Evolutionary conservation across 176 grass and related monocot genomes (phyloP).

Genomic region (Poa annua): DNA sequence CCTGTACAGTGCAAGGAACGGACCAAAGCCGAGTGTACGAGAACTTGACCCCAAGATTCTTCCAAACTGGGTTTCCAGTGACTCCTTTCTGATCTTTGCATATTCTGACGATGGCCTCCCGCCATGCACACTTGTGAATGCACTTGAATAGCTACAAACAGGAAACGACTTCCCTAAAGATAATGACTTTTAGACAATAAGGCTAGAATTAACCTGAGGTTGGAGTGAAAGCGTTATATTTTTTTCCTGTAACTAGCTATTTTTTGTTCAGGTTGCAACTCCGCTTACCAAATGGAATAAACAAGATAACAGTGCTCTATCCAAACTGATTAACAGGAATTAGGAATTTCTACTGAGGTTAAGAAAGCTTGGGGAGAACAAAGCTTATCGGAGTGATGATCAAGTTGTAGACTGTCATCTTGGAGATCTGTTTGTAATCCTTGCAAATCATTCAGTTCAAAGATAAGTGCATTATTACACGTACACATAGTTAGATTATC

Average conservation of each 20-base stretch:
- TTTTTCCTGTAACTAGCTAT: background rate
- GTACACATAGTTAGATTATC: background rate
- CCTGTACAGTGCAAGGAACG: slow-evolving; percentile 83
- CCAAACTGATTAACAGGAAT: background rate
- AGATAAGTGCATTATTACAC: background rate
- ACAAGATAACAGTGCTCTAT: background rate
- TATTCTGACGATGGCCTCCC: slow-evolving; percentile 85
- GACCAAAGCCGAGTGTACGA: slow-evolving; percentile 65
- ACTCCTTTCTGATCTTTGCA: slow-evolving; percentile 89
- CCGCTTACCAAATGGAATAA: background rate
- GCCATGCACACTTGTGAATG: slow-evolving; percentile 85
- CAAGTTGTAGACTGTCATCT: background rate
- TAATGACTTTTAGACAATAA: slow-evolving; percentile 6
- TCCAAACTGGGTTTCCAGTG: slow-evolving; percentile 74
- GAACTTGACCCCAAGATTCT: slow-evolving; percentile 80
- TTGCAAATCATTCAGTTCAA: background rate
- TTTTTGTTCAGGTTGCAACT: background rate
- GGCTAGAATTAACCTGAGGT: background rate
- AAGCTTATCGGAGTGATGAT: background rate
- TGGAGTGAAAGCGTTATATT: background rate
- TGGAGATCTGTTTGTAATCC: background rate
- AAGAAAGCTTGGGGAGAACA: background rate
- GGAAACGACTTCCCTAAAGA: background rate
- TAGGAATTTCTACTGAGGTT: background rate
- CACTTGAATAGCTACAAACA: slow-evolving; percentile 61